Conservation (phyloP, 306 rosid genomes). For the Cucurbita argyrosperma region DNA sequence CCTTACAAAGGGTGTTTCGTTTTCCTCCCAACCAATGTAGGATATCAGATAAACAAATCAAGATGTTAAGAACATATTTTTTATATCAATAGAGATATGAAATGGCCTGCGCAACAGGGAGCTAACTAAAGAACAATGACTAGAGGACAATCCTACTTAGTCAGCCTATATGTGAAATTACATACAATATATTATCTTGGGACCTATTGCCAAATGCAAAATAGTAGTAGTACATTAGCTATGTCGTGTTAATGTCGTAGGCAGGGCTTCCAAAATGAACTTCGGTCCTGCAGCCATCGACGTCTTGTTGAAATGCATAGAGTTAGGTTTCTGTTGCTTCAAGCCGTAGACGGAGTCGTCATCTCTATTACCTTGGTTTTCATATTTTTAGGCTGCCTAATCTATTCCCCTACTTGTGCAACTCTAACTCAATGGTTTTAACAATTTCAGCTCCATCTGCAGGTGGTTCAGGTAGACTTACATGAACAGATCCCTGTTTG, state of each 20-base stretch:
- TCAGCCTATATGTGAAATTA: constrained; percentile 22
- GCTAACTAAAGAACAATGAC: background rate
- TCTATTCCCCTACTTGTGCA: constrained; percentile 24
- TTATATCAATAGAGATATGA: constrained; percentile 3
- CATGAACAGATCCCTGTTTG: constrained; percentile 83
- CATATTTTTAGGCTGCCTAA: constrained; percentile 25
- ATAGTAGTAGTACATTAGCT: background rate
- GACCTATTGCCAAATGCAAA: no score
- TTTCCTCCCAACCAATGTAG: no score
- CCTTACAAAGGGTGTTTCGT: no score
- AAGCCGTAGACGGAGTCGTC: background rate
- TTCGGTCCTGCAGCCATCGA: background rate
- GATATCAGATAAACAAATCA: background rate
- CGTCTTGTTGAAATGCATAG: background rate
- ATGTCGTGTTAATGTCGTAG: background rate
- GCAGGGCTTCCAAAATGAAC: constrained; percentile 1
- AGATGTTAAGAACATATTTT: background rate
- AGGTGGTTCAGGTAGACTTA: constrained; percentile 53
- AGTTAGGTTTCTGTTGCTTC: background rate
- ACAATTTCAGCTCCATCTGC: constrained; percentile 42
- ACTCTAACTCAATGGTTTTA: constrained; percentile 49
- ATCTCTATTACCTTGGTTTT: background rate
- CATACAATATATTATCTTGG: constrained; percentile 14
- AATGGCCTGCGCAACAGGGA: background rate
- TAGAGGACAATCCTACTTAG: background rate